phyloP scores from a whole-genome alignment of 2,329 filamentous ascomycete genomes.

The Aphanoascus verrucosus region DNA sequence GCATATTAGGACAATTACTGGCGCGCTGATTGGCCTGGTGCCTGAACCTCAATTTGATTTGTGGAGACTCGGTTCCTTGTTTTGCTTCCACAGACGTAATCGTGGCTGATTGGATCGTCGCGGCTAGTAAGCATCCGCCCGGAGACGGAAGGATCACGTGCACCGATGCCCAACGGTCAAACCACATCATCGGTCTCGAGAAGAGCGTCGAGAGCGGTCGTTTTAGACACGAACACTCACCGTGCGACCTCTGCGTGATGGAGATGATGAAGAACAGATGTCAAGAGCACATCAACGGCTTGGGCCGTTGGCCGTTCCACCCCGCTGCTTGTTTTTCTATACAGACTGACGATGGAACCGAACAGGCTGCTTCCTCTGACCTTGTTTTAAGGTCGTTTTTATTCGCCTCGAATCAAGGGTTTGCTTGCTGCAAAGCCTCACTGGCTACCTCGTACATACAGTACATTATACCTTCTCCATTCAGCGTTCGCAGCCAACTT shows the following conservation, averaged over 20 bases:
- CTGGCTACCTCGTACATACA: too few relatives aligned
- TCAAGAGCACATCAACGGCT: background rate
- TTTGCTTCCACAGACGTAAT: conserved; percentile 10
- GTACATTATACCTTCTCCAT: too few relatives aligned
- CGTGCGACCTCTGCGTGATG: background rate
- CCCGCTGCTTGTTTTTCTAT: too few relatives aligned
- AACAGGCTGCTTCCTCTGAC: too few relatives aligned
- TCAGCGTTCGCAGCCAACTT: too few relatives aligned
- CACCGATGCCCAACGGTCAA: background rate
- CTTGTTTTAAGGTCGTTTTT: too few relatives aligned
- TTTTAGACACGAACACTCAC: background rate
- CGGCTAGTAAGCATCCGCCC: background rate
- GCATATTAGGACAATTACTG: background rate
- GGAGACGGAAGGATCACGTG: background rate
- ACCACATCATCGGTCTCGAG: background rate
- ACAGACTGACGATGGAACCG: too few relatives aligned
- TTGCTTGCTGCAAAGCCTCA: too few relatives aligned
- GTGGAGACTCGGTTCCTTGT: background rate
- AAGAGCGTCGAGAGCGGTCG: background rate
- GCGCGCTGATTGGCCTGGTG: conserved; percentile 3
- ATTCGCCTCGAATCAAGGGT: too few relatives aligned
- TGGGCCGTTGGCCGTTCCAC: background rate
- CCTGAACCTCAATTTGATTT: conserved; percentile 10
- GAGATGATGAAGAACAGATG: too few relatives aligned
- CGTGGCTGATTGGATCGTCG: conserved; percentile 8